Evolutionary conservation across 306 rosid genomes (phyloP), one percentile per base, ranked within the genome.

Genomic region (Comarum palustre): DNA sequence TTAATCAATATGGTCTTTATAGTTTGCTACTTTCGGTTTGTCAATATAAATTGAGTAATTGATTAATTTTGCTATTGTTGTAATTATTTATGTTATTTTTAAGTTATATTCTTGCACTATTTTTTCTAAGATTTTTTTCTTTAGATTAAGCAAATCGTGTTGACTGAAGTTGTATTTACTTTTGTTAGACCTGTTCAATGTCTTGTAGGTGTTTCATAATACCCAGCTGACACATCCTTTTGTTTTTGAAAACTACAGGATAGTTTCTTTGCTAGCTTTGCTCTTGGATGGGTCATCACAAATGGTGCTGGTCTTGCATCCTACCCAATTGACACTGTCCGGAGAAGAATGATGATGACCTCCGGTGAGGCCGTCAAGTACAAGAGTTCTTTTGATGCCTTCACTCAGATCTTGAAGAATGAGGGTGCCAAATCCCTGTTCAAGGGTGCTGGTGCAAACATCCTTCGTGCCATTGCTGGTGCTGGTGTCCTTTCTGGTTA

Each of bases 281-380:
- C 89, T 69, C 94, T 92, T 2, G 92, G 97, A 22, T 92, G 97
- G 97, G 85, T 92, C 75, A 90, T 92, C 75, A 92, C 97, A 74
- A 92, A 88, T 38, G 96, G 97, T 66, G 96, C 96, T 2, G 96
- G 97, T 75, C 84, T 92, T 25, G 97, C 96, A 54, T 87, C 98
- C 52, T 93, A 93, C 89, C 97, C 97, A 16, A 82, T 90, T 78
- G 98, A 93, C 87, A 90, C 98, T 0, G 98, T 93, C 3, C 86
- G 96, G 51, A 90, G 97, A 93, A 90, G 98, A 93, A 93, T 93
- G 93, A 93, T 93, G 98, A 93, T 93, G 98, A 93, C 98, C 24
- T 93, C 98, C 0, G 98, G 98, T 25, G 98, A 93, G 66, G 98
- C 98, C 0, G 96, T 88, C 29, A 90, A 93, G 91, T 93, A 93